Base-by-base conservation (phyloP, 495 filamentous ascomycete genomes). In the Trichoderma erinaceum region DNA sequence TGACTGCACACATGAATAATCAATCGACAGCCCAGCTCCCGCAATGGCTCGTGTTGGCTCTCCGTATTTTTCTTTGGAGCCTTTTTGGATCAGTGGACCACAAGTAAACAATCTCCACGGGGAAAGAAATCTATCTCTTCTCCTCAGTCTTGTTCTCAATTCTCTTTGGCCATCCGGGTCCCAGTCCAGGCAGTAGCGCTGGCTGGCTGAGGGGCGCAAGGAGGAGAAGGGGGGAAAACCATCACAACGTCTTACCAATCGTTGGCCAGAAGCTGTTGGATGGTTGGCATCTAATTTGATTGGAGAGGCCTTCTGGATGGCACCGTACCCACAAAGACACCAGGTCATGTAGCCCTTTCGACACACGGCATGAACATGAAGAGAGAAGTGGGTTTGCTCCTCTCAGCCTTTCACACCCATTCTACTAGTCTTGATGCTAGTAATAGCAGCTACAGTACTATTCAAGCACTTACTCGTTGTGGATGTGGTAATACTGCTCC, bases 401-500 rank as follows among this genome's bases (percentile, higher is more conserved):
- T 61, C 48, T 61, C 56, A 61, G 56, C 56, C 56, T 61, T 61
- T 61, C 56, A 23, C 56, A 61, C 56, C n/a, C 56, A 23, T 21
- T 18, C 50, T 58, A 38, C 35, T 23, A 12, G 21, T 13, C n/a
- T 4, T 27, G 16, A 58, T 58, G 5, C 50, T 25, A 58, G n/a
- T 48, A 16, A 48, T n/a, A 48, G 18, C 48, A 7, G 6, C 48
- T 18, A 52, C 15, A 8, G 41, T 13, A 46, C 43, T 46, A 12
- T n/a, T n/a, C 43, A 18, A 46, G 12, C 18, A 29, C 35, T 38
- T 23, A 52, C 56, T 61, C 56, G 56, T 13, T 61, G 56, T 61
- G 56, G 56, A 61, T 32, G 29, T 61, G 56, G 56, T 32, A 29
- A 61, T 27, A 61, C 27, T 38, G 35, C 35, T 38, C 4, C 35